phyloP scores from a whole-genome alignment of 225 moss, liverwort and hornwort genomes.

The Climacium dendroides region DNA sequence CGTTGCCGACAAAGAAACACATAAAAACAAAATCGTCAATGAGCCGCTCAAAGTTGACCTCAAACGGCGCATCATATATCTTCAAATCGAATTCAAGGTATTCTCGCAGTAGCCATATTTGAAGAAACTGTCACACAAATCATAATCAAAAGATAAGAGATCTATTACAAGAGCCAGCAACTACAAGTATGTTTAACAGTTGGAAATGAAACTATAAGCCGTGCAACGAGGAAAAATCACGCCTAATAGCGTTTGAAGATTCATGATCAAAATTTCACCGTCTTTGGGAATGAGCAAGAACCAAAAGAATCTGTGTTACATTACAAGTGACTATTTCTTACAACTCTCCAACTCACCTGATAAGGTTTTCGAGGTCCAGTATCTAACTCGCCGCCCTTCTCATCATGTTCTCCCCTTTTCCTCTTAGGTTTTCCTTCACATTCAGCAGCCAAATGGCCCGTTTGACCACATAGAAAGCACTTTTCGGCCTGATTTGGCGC shows the following conservation, averaged over 20 bases:
- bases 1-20: constrained; percentile 99
- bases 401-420: constrained; percentile 82
- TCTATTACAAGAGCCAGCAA: neutral
- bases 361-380: constrained; percentile 57
- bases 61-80: constrained; percentile 51
- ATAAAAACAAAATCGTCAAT: constrained; percentile 97
- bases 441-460: constrained; percentile 83
- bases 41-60: constrained; percentile 84
- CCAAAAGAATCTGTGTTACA: neutral
- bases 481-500: constrained; percentile 86
- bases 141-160: neutral
- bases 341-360: constrained; percentile 41
- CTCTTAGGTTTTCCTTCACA: constrained; percentile 95
- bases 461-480: constrained; percentile 89
- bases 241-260: neutral
- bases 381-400: constrained; percentile 59
- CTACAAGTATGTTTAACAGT: neutral
- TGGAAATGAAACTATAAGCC: neutral
- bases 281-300: neutral
- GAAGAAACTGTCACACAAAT: constrained; percentile 59
- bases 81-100: constrained; percentile 80
- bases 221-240: neutral
- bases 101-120: constrained; percentile 86
- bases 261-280: neutral
- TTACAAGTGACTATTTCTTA: neutral